Conservation (phyloP, 768 basidiomycete species). For the Guyanaporus albipodus region DNA sequence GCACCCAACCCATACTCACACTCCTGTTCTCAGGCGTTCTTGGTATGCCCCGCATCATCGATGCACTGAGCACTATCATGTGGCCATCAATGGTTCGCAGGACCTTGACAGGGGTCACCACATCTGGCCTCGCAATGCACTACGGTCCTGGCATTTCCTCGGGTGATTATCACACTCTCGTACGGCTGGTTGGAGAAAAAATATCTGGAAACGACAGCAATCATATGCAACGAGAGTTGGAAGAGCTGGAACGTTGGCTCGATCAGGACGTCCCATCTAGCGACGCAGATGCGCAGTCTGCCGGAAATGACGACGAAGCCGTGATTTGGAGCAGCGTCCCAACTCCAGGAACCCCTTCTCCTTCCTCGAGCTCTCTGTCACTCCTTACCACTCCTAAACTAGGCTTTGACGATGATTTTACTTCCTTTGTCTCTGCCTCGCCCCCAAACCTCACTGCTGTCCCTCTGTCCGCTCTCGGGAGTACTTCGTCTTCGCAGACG, state of each 20-base stretch:
- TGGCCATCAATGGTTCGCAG: conserved; percentile 70
- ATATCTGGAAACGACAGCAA: conserved; percentile 28
- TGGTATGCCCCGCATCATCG: conserved; percentile 64
- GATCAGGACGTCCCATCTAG: conserved; percentile 36
- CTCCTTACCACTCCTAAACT: conserved; percentile 32
- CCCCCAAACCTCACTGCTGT: conserved; percentile 21
- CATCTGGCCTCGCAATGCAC: not conserved
- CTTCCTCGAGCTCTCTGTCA: conserved; percentile 21
- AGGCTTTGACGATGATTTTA: conserved; percentile 81
- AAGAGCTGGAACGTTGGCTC: conserved; percentile 60
- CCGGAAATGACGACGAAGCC: conserved; percentile 14
- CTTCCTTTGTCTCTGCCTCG: conserved; percentile 64
- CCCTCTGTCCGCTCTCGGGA: not conserved
- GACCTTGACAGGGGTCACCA: not conserved
- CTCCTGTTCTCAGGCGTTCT: conserved; percentile 37
- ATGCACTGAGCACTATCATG: conserved; percentile 83
- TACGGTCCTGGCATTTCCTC: conserved; percentile 7
- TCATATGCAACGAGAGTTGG: conserved; percentile 48
- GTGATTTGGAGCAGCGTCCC: conserved; percentile 42
- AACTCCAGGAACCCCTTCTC: conserved; percentile 28
- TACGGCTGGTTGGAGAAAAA: conserved; percentile 17
- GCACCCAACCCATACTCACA: not conserved
- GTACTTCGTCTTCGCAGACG: not conserved
- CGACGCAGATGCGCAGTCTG: conserved; percentile 15
- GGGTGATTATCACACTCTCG: conserved; percentile 20